Base-by-base conservation (phyloP, 192 early-diverging fungal species). In the Geranomyces michiganensis region DNA sequence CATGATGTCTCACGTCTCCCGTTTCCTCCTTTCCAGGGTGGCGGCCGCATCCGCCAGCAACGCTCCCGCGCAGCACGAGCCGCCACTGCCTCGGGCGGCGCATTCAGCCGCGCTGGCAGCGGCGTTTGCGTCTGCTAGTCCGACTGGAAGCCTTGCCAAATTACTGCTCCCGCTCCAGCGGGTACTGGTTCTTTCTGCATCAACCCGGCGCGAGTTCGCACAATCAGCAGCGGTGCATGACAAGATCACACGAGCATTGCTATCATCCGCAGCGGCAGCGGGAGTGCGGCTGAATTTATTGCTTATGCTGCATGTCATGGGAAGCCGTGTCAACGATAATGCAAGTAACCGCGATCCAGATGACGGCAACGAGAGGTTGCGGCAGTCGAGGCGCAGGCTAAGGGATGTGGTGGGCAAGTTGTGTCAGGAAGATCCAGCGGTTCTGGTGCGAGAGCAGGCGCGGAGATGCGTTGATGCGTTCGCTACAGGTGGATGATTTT, bases 91-190 rank as follows among this genome's bases (percentile, higher is more conserved):
- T 77, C 77, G 0, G 51, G 56, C n/a, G 72, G 24, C 24, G n/a
- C 51, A 53, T 69, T n/a, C 62, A 78, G 53, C 19, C 27, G 22
- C 17, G 14, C 36, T 64, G 12, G 33, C 62, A 31, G 14, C n/a
- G 14, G 62, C 62, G 7, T 64, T 64, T 27, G 30, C 22, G 6
- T 60, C 58, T 29, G 22, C 58, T 7, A 24, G 21, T 17, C 31
- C 58, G 22, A 6, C 30, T 31, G 79, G 76, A 41, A 79, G 71
- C 7, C 86, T 88, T 53, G 85, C 86, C 68, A 85, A 80, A 30
- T 78, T 88, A 29, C 78, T 88, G 4, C 76, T 72, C 36, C 80
- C 83, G 7, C 67, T 88, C 31, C 78, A 85, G 45, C 82, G 79
- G 27, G 80, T 87, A 47, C 68, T 81, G 19, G 68, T 72, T 19